Conservation (phyloP, 169 alveolate genomes). For the Plasmodium gonderi region DNA sequence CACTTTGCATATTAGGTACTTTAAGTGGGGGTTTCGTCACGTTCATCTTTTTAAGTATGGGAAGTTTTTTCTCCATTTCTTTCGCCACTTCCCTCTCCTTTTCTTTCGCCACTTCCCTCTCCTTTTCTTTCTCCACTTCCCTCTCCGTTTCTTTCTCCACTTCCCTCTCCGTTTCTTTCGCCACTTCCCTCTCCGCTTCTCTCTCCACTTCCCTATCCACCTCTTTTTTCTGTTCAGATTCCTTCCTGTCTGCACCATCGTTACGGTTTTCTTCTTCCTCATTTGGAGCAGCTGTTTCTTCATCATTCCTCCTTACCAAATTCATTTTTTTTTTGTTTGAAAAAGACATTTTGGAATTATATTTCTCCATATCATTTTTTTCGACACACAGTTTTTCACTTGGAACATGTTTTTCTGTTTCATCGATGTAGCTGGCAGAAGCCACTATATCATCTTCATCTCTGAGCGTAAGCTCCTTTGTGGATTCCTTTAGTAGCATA, state of each 20-base stretch:
- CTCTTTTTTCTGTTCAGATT: not conserved
- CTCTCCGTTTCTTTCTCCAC: not conserved
- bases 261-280: not conserved
- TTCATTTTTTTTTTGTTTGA: not conserved
- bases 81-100: not conserved
- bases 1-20: not conserved
- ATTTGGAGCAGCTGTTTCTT: not conserved
- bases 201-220: not conserved
- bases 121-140: not conserved
- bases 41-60: not conserved
- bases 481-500: not conserved
- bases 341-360: not conserved
- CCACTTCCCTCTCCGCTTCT: not conserved
- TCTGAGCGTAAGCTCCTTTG: no score
- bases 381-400: not conserved
- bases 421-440: no score
- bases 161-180: not conserved
- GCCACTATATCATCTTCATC: no score
- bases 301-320: not conserved
- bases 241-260: not conserved
- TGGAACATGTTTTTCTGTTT: not conserved
- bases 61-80: not conserved
- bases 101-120: not conserved
- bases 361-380: not conserved
- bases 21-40: not conserved